Percentiles rank a stretch among this genome's conserved stretches.
These are phyloP conservation scores for Penicillium sp. DNA, from an alignment of 2,329 filamentous ascomycete genomes.

Conservation along the genomic window DNA sequence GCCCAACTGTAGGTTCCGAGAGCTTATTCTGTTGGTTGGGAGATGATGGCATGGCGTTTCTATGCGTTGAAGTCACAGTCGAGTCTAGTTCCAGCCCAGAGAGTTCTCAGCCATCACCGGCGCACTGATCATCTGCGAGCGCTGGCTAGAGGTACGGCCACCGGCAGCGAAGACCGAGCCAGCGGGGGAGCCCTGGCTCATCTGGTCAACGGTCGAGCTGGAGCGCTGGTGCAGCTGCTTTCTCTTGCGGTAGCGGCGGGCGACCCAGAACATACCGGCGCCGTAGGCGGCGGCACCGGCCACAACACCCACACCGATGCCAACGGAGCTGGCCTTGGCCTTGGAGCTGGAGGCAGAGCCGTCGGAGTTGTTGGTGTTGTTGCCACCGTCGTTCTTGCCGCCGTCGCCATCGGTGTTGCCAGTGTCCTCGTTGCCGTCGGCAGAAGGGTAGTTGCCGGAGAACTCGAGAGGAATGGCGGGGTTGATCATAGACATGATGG, in stretches of 20 bases:
- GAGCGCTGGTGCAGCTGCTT: conserved; percentile 72
- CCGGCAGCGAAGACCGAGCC: conserved; percentile 43
- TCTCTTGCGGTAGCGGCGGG: conserved; percentile 85
- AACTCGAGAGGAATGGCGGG: conserved; percentile 68
- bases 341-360: conserved; percentile 48
- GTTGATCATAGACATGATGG: conserved; percentile 79
- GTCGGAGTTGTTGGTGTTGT: conserved; percentile 40
- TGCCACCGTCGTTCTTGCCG: conserved; percentile 29
- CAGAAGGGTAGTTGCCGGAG: conserved; percentile 33
- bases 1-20: background rate
- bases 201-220: conserved; percentile 65
- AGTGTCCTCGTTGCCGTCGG: conserved; percentile 33
- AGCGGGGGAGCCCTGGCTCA: conserved; percentile 61
- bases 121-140: conserved; percentile 75
- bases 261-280: conserved; percentile 90
- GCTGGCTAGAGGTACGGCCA: conserved; percentile 58
- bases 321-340: conserved; percentile 51
- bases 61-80: background rate
- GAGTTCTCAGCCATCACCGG: conserved; percentile 93
- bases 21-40: background rate
- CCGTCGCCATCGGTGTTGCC: conserved; percentile 35
- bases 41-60: conserved; percentile 3
- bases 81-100: conserved; percentile 81
- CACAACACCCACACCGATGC: conserved; percentile 73
- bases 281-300: conserved; percentile 82